Evolutionary conservation across 1,139 yeast genomes (phyloP), one percentile per base, ranked within the genome.

Genomic region (Candida labiduridarum): DNA sequence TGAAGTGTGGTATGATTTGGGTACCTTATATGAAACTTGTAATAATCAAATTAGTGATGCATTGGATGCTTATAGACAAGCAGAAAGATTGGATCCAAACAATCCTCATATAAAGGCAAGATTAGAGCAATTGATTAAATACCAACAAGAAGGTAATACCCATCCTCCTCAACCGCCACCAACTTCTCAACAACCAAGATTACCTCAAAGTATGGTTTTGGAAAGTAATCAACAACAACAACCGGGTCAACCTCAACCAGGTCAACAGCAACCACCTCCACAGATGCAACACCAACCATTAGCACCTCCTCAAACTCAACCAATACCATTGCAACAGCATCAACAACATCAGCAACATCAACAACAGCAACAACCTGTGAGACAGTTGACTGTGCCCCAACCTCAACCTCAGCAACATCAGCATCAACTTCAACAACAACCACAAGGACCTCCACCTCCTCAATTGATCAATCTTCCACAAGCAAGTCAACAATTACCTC

Each of bases 1-100:
- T 54, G 99, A 94, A 69, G 99, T 94, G 29, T 94, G 99, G 99
- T 94, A 94, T 69, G 99, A 94, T 71, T 80, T 94, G 64, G 99
- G 99, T 51, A 94, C 98, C 1, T 76, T 94, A 47, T 94, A 94
- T 69, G 99, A 94, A 72, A 90, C 97, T 31, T 94, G 99, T 71
- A 94, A 92, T 71, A 92, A 92, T 70, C 99, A 94, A 72, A 82
- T 92, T 53, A 82, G 86, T 56, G 99, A 94, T 66, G 99, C 99
- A 1, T 76, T 94, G 57, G 98, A 94, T 70, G 99, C 99, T 8
- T 94, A 94, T 67, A 87, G 90, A 63, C 95, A 96, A 59, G 99
- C 99, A 6, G 96, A 96, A 49, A 84, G 96, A 52, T 82, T 94
- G 59, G 98, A 94, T 66, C 98, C 99, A 33, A 87, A 84, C 53